These are phyloP conservation scores for Mallotus japonicus DNA, from an alignment of 441 rosid species.

Conservation along the genomic window DNA sequence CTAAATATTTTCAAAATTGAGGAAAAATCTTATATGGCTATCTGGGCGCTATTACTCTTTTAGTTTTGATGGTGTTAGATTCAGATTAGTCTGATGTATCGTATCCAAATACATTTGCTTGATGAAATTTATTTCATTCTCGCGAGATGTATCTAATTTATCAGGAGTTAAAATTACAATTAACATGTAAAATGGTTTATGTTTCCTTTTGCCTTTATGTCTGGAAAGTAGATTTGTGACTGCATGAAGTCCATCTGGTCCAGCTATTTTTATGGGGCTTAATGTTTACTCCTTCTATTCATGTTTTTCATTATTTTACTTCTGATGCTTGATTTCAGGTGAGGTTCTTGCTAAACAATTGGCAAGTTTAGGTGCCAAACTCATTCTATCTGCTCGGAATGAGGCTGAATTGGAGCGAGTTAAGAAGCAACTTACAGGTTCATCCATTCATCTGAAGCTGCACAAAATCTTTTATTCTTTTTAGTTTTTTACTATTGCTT, in stretches of 20 bases:
- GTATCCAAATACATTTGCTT: neutral
- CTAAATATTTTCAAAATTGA: neutral
- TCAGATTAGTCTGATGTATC: neutral
- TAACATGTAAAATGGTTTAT: neutral
- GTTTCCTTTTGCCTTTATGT: neutral
- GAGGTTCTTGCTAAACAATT: slow-evolving; percentile 81
- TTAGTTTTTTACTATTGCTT: neutral
- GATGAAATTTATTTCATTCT: neutral
- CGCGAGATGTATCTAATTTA: neutral
- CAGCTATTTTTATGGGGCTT: neutral
- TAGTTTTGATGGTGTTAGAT: neutral
- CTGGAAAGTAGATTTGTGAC: neutral
- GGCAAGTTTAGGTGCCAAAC: slow-evolving; percentile 81
- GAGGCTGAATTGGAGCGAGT: slow-evolving; percentile 74
- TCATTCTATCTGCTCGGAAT: slow-evolving; percentile 81
- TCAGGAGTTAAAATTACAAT: neutral
- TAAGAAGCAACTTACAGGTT: slow-evolving; percentile 66
- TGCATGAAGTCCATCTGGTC: neutral
- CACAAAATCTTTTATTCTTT: slow-evolving; percentile 3
- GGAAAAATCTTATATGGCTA: neutral
- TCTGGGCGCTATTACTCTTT: neutral
- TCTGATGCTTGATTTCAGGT: slow-evolving; percentile 40
- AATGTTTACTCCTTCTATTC: neutral
- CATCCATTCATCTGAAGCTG: slow-evolving; percentile 13
- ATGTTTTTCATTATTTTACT: neutral